Evolutionary conservation across 495 filamentous ascomycete species (phyloP), one percentile per base, ranked within the genome.

Genomic region (Pyrenula aspistea): DNA sequence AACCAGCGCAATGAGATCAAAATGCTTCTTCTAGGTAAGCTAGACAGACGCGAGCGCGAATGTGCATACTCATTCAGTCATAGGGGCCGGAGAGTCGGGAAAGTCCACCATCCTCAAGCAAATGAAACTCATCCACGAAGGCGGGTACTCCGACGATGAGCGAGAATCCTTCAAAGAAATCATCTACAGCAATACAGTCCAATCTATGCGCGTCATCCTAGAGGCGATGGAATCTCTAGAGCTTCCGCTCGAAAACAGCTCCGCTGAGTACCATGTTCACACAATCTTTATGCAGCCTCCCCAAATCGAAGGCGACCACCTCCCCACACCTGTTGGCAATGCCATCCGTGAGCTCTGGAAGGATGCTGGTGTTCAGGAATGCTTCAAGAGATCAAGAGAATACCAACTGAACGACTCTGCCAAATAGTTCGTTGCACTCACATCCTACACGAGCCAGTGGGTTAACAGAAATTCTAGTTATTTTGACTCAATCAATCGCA

Each of bases 51-150:
- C 53, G 58, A 36, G 53, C 54, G 21, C 3, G 22, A 55, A 10
- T 50, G 15, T 10, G 12, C 11, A 20, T 24, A 15, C 42, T 54
- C 20, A 59, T 3, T 24, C 11, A 2, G 19, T 49, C 59, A 64
- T 66, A 97, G 93, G 93, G 78, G 93, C 93, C 73, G 93, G 93
- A 82, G 93, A 98, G 83, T 97, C 93, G 64, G 93, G 93, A 72
- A 98, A 98, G 77, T 97, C 94, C 53, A 98, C 93, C 12, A 96
- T 98, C 66, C 79, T 98, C 57, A 98, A 98, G 77, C 93, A 98
- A 83, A 98, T 98, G 93, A 96, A 80, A 63, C 68, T 80, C 61
- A 80, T 79, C 55, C 72, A 80, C 64, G 77, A 80, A 67, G 77
- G 77, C 24, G 75, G 77, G 48, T 80, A 80, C 63, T 78, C 77